phyloP scores from a whole-genome alignment of 1,139 yeast species.

The Zygosaccharomyces pseudobailii region DNA sequence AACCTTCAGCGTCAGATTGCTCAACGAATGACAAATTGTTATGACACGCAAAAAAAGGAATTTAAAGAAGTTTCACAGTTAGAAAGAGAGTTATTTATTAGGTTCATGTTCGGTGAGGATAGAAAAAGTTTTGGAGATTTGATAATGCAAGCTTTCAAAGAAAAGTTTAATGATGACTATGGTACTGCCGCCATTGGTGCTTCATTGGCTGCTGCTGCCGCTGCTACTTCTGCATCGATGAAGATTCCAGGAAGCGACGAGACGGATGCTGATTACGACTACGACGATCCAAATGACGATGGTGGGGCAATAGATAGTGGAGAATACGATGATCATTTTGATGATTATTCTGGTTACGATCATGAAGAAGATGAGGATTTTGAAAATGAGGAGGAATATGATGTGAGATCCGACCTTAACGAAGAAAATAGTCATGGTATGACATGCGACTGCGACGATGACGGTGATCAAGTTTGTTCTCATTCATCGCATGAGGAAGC shows the following conservation, averaged over 20 bases:
- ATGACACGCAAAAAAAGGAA: conserved; percentile 24
- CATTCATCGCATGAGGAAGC: conserved; percentile 14
- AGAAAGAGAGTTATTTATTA: conserved; percentile 28
- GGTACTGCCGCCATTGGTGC: conserved; percentile 22
- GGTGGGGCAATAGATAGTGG: conserved; percentile 17
- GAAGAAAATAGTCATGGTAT: conserved; percentile 16
- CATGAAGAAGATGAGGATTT: conserved; percentile 18
- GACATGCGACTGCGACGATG: conserved; percentile 1
- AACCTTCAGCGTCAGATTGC: conserved; percentile 31
- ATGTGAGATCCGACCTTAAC: conserved; percentile 20
- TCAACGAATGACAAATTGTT: conserved; percentile 29
- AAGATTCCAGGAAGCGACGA: conserved; percentile 12
- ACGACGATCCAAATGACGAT: conserved; percentile 10
- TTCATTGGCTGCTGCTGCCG: conserved; percentile 27
- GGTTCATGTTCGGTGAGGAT: conserved; percentile 31
- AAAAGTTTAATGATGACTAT: conserved; percentile 22
- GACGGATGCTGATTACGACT: conserved; percentile 11
- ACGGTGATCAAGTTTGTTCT: conserved; percentile 24
- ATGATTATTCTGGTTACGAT: conserved; percentile 26
- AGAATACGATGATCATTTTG: conserved; percentile 16
- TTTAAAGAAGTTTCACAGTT: conserved; percentile 26
- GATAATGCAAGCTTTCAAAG: conserved; percentile 26
- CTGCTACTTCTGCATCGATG: conserved; percentile 17
- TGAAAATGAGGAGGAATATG: conserved; percentile 20
- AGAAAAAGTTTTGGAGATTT: conserved; percentile 26